Conservation (phyloP, 139 green algal genomes). For the Limnomonas spitsbergensis region DNA sequence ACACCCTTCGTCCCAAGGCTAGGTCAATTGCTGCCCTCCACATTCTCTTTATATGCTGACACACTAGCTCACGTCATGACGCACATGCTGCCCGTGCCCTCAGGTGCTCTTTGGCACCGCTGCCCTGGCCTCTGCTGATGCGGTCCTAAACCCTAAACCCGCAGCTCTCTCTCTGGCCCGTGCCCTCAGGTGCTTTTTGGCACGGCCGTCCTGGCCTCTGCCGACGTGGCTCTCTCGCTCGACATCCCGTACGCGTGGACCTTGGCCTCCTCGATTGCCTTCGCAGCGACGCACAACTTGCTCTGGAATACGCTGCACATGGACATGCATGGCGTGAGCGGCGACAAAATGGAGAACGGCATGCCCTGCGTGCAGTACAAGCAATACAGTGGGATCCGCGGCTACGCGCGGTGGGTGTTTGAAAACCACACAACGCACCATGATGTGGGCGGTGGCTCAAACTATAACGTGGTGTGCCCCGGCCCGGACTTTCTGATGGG, state of each 20-base stretch:
- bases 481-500: neutral
- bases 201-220: neutral
- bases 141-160: too few species aligned
- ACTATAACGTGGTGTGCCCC: neutral
- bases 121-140: neutral
- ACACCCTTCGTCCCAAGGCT: too few species aligned
- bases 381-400: neutral
- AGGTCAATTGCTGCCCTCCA: too few species aligned
- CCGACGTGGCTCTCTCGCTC: neutral
- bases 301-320: constrained; percentile 1
- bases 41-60: too few species aligned
- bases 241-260: neutral
- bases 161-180: too few species aligned
- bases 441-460: neutral
- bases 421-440: neutral
- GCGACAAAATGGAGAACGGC: neutral
- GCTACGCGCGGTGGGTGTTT: neutral
- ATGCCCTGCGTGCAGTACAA: neutral
- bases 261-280: neutral
- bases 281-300: neutral
- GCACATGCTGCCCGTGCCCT: too few species aligned
- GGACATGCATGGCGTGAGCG: neutral
- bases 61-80: too few species aligned
- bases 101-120: neutral
- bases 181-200: neutral